Evolutionary conservation across 192 early-diverging fungal species (phyloP), one percentile per base, ranked within the genome.

Genomic region (Lobosporangium transversale): DNA sequence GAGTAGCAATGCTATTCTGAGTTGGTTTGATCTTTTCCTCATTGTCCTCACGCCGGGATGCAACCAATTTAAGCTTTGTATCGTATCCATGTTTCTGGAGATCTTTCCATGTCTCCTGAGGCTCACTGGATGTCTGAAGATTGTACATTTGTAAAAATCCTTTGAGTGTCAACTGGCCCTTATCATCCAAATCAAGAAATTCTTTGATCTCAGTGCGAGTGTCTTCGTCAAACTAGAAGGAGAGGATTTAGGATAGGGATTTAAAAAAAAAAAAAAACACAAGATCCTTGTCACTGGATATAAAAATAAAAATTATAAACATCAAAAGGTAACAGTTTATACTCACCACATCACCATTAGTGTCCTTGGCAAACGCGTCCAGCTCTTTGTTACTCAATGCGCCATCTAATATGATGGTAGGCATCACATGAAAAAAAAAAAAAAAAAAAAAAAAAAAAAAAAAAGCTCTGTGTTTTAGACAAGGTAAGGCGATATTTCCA

Each of bases 61-160:
- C 37, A 7, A 14, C 37, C 37, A 14, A 40, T 40, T 10, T 7
- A 7, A 7, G 37, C 7, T 40, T 10, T 40, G 14, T 55, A 65
- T 40, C 82, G 53, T 89, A 89, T 42, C 87, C 87, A 60, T 86
- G 89, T 61, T 86, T 90, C 44, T 85, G 81, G 33, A 94, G 80
- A 67, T 94, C 92, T 47, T 86, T 88, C 86, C 90, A 88, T 21
- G 92, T 94, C 79, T 92, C 91, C 37, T 88, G 86, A 18, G 86
- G 85, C 21, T 91, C 89, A 11, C 85, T 84, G 20, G 81, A 70
- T 4, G 88, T 90, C 66, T 90, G 89, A 50, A 91, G 67, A 55
- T 90, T 89, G 81, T 92, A 93, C 87, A 96, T 88, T 71, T 96
- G 91, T 43, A 92, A 49, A 58, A 94, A 96, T 8, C 94, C 94